Conservation (phyloP, 306 rosid genomes). For the Quercus agrifolia region DNA sequence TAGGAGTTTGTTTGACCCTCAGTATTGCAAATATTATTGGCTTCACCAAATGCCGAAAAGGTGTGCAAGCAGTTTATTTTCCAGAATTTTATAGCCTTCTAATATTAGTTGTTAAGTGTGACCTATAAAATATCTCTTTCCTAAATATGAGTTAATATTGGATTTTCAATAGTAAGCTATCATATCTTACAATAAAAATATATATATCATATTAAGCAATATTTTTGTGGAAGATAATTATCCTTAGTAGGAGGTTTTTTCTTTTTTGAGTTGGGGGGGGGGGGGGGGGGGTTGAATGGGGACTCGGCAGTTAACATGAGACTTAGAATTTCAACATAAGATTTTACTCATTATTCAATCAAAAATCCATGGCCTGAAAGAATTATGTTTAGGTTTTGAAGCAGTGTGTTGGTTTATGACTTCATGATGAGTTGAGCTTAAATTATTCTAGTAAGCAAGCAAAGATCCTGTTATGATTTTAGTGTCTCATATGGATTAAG, state of each 20-base stretch:
- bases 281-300: not conserved
- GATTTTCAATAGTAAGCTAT: not conserved
- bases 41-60: constrained; percentile 96
- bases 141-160: not conserved
- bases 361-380: not conserved
- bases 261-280: too few relatives aligned
- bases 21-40: constrained; percentile 94
- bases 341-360: constrained; percentile 1
- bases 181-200: not conserved
- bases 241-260: not conserved
- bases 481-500: too few relatives aligned
- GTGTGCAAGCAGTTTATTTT: constrained; percentile 33
- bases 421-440: not conserved
- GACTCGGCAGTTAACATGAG: not conserved
- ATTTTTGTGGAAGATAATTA: not conserved
- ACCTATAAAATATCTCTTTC: not conserved
- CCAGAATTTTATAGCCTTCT: constrained; percentile 1
- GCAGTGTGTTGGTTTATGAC: too few relatives aligned
- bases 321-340: not conserved
- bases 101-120: not conserved
- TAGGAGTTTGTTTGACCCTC: constrained; percentile 95
- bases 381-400: not conserved
- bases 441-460: not conserved
- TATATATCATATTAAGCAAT: not conserved
- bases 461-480: not conserved